phyloP scores from a whole-genome alignment of 192 early-diverging fungal species.

The Entomortierella chlamydospora region DNA sequence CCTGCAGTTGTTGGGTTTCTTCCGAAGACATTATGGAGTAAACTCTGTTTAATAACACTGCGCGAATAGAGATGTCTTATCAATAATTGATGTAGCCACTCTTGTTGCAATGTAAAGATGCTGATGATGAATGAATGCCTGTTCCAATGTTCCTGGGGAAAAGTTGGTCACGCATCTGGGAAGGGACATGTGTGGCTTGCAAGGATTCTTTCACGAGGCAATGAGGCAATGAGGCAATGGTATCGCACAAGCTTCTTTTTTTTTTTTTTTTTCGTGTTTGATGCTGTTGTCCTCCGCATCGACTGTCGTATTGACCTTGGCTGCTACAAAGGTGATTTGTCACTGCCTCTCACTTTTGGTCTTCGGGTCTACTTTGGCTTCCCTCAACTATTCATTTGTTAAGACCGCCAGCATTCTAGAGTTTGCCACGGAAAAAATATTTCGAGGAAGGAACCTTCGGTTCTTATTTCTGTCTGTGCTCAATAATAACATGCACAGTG shows the following conservation, averaged over 20 bases:
- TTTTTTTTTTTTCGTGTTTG: conserved; percentile 38
- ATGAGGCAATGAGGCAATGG: no score
- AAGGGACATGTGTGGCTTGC: no score
- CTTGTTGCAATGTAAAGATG: neutral
- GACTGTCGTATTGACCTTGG: conserved; percentile 58
- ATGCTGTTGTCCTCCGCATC: conserved; percentile 65
- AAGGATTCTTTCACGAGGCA: neutral
- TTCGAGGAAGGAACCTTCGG: conserved; percentile 69
- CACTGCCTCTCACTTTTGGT: conserved; percentile 72
- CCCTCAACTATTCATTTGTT: conserved; percentile 81
- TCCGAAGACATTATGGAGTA: neutral
- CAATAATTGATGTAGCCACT: neutral
- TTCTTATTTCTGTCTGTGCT: conserved; percentile 62
- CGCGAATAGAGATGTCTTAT: no score
- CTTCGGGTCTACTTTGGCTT: conserved; percentile 71
- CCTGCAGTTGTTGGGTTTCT: conserved; percentile 29
- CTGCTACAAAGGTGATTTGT: conserved; percentile 50
- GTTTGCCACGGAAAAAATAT: conserved; percentile 73
- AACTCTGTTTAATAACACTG: no score
- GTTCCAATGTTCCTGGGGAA: no score
- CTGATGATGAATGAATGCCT: neutral
- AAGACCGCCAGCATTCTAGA: conserved; percentile 70
- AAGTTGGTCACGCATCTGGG: no score
- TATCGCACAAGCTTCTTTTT: neutral
- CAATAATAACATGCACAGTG: no score